Evolutionary conservation across 352 stramenopile genomes (phyloP), one percentile per base, ranked within the genome.

Genomic region (Globisporangium acanthophoron): DNA sequence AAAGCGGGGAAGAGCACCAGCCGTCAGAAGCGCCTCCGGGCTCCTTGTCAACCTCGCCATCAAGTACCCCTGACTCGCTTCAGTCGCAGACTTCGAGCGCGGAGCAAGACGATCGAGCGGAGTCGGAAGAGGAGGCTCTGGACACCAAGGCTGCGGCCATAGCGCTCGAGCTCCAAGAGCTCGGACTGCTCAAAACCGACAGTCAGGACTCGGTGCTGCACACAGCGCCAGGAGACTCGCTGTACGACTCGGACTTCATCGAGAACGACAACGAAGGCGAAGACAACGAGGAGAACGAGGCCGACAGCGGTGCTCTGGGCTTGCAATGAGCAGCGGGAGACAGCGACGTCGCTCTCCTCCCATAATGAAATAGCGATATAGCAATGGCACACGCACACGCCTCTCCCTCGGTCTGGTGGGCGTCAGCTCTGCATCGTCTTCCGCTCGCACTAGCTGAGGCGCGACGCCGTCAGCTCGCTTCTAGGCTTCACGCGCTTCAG

Each of bases 211-310:
- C 31, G n/a, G n/a, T 55, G 24, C n/a, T 44, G 11, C 29, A 20
- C 2, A 40, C 45, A 20, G 29, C 5, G 0, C 45, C 31, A 0
- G 43, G 49, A 5, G 64, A 65, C 29, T 29, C 46, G n/a, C 35
- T 61, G 47, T 65, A 70, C 56, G 44, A 70, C 31, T 70, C 64
- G 44, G 64, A 70, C 52, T 70, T 70, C 27, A 67, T 55, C 8
- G 64, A 70, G 46, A 52, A 54, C 45, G 48, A 61, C 16, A 50
- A 59, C 48, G 56, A 43, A 0, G 11, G 33, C 21, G 21, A 54
- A 9, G 15, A 33, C 8, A 40, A 59, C 1, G 44, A 58, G 4
- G 18, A 29, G 3, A 6, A 37, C 33, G 33, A 37, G 3, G 33
- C 8, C 33, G 33, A 37, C 33, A 1, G 33, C 6, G 33, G 33